Conservation (phyloP, 2,329 filamentous ascomycete species). For the Ceratocystiopsis brevicomis region DNA sequence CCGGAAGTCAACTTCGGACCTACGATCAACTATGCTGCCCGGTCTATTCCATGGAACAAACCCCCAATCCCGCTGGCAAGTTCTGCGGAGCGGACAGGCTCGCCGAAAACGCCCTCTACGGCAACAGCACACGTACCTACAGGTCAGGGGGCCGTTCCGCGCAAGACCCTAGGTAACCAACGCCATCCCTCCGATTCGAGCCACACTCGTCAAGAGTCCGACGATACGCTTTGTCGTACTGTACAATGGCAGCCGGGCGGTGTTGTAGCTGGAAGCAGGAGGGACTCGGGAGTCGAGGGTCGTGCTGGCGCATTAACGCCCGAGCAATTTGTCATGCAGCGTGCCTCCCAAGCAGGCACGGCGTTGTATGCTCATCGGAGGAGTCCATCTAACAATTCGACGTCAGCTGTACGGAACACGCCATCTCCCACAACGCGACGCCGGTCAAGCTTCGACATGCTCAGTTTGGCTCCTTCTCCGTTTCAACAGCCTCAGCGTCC, state of each 20-base stretch:
- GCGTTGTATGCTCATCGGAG: constrained; percentile 42
- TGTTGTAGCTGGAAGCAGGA: constrained; percentile 20
- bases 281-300: constrained; percentile 24
- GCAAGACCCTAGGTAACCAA: no score
- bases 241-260: constrained; percentile 65
- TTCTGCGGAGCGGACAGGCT: not conserved
- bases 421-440: constrained; percentile 25
- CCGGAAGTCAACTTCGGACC: constrained; percentile 73
- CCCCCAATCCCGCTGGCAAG: constrained; percentile 10
- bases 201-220: constrained; percentile 28
- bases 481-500: constrained; percentile 25
- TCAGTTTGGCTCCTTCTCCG: constrained; percentile 22
- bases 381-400: constrained; percentile 32
- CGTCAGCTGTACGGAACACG: constrained; percentile 21
- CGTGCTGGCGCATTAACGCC: constrained; percentile 34
- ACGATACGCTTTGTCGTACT: constrained; percentile 36
- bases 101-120: not conserved
- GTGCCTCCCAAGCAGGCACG: constrained; percentile 37
- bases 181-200: constrained; percentile 10
- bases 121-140: not conserved
- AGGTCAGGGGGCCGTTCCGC: no score
- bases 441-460: constrained; percentile 22
- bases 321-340: constrained; percentile 70
- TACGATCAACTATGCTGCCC: constrained; percentile 45
- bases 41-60: constrained; percentile 16